phyloP scores from a whole-genome alignment of 768 basidiomycete species.

The Collybia sordida region DNA sequence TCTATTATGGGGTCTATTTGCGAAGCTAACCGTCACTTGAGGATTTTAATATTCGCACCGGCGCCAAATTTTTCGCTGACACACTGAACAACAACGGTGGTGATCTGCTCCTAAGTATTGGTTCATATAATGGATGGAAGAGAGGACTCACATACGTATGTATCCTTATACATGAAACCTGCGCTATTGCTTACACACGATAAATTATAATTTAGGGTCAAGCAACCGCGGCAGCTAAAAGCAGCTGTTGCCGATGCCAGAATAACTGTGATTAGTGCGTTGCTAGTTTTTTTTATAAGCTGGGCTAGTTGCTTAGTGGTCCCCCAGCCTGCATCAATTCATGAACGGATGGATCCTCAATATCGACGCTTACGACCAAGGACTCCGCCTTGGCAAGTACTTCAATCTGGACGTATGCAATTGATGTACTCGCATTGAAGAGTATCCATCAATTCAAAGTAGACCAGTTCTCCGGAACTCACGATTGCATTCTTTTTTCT shows the following conservation, averaged over 20 bases:
- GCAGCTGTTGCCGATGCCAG: slow-evolving; percentile 67
- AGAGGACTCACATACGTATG: slow-evolving; percentile 57
- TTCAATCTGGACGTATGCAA: slow-evolving; percentile 58
- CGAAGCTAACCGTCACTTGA: slow-evolving; percentile 19
- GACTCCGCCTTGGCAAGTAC: slow-evolving; percentile 56
- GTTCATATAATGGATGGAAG: slow-evolving; percentile 78
- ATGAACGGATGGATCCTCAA: slow-evolving; percentile 73
- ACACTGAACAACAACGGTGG: slow-evolving; percentile 48
- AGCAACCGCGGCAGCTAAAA: slow-evolving; percentile 57
- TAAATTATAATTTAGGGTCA: slow-evolving; percentile 30
- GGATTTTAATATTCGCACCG: slow-evolving; percentile 75
- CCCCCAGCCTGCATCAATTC: slow-evolving; percentile 59
- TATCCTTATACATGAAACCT: slow-evolving; percentile 1
- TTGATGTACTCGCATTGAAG: slow-evolving; percentile 2
- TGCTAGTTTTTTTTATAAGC: background rate
- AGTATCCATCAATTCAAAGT: no score
- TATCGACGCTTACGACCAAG: slow-evolving; percentile 46
- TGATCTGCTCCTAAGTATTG: slow-evolving; percentile 57
- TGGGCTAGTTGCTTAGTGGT: slow-evolving; percentile 2
- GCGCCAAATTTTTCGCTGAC: slow-evolving; percentile 57
- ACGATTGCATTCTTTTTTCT: background rate
- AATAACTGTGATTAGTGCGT: slow-evolving; percentile 87
- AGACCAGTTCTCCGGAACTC: no score
- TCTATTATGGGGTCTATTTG: slow-evolving; percentile 4
- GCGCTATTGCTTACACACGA: slow-evolving; percentile 1